Conservation (phyloP, 2,329 filamentous ascomycete species). For the Coniochaeta ligniaria region DNA sequence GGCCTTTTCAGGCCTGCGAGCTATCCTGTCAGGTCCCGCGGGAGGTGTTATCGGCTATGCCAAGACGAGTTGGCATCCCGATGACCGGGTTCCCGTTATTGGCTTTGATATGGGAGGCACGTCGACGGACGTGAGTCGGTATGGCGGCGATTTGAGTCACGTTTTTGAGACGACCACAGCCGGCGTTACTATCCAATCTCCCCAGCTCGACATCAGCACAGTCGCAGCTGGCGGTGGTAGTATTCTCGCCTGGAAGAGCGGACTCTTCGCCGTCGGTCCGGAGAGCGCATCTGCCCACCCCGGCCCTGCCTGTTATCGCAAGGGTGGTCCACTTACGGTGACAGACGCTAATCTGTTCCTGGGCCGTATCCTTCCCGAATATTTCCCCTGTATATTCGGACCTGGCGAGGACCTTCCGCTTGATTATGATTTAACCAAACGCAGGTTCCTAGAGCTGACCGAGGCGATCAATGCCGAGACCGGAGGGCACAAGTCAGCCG, state of each 20-base stretch:
- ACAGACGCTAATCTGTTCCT: slow-evolving; percentile 61
- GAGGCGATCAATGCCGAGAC: slow-evolving; percentile 20
- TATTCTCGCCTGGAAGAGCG: slow-evolving; percentile 59
- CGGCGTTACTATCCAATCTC: slow-evolving; percentile 69
- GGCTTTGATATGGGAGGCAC: slow-evolving; percentile 61
- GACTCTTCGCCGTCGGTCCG: slow-evolving; percentile 60
- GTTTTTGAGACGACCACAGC: slow-evolving; percentile 69
- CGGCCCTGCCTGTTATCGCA: slow-evolving; percentile 60
- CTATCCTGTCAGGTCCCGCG: slow-evolving; percentile 65
- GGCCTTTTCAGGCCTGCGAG: slow-evolving; percentile 60
- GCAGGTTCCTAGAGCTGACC: slow-evolving; percentile 26
- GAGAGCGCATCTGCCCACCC: slow-evolving; percentile 52
- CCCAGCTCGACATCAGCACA: slow-evolving; percentile 76
- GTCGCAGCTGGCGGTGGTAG: slow-evolving; percentile 68
- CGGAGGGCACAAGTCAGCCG: background rate
- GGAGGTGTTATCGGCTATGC: slow-evolving; percentile 72
- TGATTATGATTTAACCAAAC: slow-evolving; percentile 22
- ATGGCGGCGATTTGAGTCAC: slow-evolving; percentile 38
- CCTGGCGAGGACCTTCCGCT: slow-evolving; percentile 51
- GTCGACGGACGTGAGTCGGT: slow-evolving; percentile 66
- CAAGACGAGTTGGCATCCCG: slow-evolving; percentile 61
- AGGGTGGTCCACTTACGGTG: slow-evolving; percentile 57
- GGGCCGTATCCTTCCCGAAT: slow-evolving; percentile 46
- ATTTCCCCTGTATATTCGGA: slow-evolving; percentile 62
- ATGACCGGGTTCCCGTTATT: slow-evolving; percentile 62